Base-by-base conservation (phyloP, 78 protist genomes). In the Planoprotostelium fungivorum region DNA sequence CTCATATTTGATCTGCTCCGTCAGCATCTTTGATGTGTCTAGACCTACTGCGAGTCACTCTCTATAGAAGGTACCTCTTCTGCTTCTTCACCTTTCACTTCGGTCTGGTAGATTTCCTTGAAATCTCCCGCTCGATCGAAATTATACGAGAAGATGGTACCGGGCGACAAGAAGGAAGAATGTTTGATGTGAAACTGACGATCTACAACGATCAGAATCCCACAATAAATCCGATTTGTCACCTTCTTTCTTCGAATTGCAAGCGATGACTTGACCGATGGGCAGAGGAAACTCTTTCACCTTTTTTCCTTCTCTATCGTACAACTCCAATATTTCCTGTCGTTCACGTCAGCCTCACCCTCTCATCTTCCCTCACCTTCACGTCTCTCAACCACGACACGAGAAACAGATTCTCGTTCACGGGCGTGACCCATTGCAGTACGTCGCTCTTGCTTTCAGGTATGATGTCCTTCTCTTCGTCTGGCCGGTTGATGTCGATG, bases 1-100 rank as follows among this genome's bases (percentile, higher is more conserved):
- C 36, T 86, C 34, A 85, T 38, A 97, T 35, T 96, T 97, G 34
- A 89, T 90, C 89, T 98, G 99, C 87, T 88, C 89, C 83, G 90
- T 89, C 28, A 34, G 86, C 84, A 94, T 95, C 31, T 86, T 85
- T 10, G 35, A 9, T 29, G 95, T 31, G 83, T 83, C 85, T 34
- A 94, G 93, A 29, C 89, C 35, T 28, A 84, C 37, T 37, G 1
- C 38, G n/a, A n/a, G 89, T 35, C 34, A 93, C 86, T 73, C 84
- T 73, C 29, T n/a, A n/a, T n/a, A n/a, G n/a, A n/a, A n/a, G n/a
- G n/a, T n/a, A n/a, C n/a, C n/a, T n/a, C n/a, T n/a, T n/a, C n/a
- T n/a, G n/a, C n/a, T n/a, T n/a, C 9, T 0, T 9, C n/a, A 63
- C 31, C 34, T 9, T 90, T 34, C 28, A 28, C 34, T 38, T 31